phyloP scores from a whole-genome alignment of 2,329 filamentous ascomycete genomes.

The Ceratocystis ficicola region DNA sequence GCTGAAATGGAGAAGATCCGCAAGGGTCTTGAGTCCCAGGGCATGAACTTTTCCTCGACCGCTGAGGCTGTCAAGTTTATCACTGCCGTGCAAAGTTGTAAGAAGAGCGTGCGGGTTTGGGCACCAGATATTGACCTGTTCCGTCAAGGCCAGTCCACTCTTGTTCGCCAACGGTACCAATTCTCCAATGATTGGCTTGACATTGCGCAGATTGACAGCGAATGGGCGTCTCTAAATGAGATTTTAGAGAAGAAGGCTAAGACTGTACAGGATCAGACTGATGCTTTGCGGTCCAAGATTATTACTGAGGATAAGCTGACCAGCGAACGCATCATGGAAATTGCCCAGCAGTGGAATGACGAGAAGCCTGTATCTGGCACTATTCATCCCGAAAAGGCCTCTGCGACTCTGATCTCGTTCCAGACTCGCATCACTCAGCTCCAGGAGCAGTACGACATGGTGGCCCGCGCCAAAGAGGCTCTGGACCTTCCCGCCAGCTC shows the following conservation, averaged over 20 bases:
- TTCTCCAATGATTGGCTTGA: conserved; percentile 90
- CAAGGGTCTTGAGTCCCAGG: conserved; percentile 80
- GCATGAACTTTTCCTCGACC: conserved; percentile 85
- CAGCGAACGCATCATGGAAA: conserved; percentile 72
- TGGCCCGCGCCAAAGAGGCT: conserved; percentile 92
- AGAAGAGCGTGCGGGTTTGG: conserved; percentile 86
- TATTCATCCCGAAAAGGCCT: conserved; percentile 80
- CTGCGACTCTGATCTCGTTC: conserved; percentile 67
- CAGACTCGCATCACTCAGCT: conserved; percentile 74
- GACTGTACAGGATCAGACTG: conserved; percentile 91
- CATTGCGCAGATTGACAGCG: conserved; percentile 89
- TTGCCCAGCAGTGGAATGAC: conserved; percentile 80
- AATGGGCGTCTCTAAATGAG: conserved; percentile 89
- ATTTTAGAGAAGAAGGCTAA: conserved; percentile 84
- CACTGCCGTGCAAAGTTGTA: conserved; percentile 91
- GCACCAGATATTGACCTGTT: conserved; percentile 93
- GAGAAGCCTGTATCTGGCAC: conserved; percentile 95
- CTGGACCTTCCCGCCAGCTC: conserved; percentile 72
- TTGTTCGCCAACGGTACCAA: conserved; percentile 84
- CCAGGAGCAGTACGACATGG: conserved; percentile 81
- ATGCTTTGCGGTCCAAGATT: conserved; percentile 90
- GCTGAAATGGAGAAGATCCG: conserved; percentile 84
- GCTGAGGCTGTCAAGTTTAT: conserved; percentile 97
- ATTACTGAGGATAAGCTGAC: conserved; percentile 86
- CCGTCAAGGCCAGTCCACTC: conserved; percentile 83